phyloP scores from a whole-genome alignment of 257 asterid species.

The Jasminum sambac region DNA sequence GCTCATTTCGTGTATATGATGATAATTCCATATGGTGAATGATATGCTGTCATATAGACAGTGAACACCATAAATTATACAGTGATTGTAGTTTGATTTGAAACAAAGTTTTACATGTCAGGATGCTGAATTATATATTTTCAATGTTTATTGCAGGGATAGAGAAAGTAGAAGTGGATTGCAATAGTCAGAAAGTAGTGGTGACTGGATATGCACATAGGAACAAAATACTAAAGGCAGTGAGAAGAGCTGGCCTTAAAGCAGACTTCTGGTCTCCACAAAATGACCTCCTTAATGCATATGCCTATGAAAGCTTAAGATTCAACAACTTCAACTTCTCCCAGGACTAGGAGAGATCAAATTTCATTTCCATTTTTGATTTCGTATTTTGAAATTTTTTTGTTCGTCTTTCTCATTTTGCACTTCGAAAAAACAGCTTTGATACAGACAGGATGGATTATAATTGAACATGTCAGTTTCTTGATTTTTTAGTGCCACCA shows the following conservation, averaged over 20 bases:
- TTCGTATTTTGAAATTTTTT: not conserved
- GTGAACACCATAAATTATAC: too few relatives aligned
- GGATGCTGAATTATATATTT: not conserved
- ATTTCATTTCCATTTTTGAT: not conserved
- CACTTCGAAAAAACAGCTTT: not conserved
- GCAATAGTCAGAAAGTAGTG: constrained; percentile 38
- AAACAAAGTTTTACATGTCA: not conserved
- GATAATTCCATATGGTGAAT: too few relatives aligned
- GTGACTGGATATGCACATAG: constrained; percentile 44
- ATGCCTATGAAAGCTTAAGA: constrained; percentile 35
- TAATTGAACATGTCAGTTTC: not conserved
- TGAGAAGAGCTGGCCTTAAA: constrained; percentile 44
- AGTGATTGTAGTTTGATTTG: too few relatives aligned
- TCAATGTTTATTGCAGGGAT: constrained; percentile 31
- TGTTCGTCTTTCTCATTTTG: constrained; percentile 6
- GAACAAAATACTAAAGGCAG: constrained; percentile 52
- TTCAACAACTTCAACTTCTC: constrained; percentile 38
- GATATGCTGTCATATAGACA: too few relatives aligned
- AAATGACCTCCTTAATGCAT: constrained; percentile 46
- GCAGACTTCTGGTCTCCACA: constrained; percentile 59
- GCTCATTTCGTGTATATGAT: too few relatives aligned
- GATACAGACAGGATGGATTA: not conserved
- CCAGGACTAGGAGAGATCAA: constrained; percentile 7
- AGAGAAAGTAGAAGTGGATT: constrained; percentile 52
- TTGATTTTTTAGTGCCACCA: not conserved